phyloP scores from a whole-genome alignment of 2,329 filamentous ascomycete genomes.

The Orbilia oligospora region DNA sequence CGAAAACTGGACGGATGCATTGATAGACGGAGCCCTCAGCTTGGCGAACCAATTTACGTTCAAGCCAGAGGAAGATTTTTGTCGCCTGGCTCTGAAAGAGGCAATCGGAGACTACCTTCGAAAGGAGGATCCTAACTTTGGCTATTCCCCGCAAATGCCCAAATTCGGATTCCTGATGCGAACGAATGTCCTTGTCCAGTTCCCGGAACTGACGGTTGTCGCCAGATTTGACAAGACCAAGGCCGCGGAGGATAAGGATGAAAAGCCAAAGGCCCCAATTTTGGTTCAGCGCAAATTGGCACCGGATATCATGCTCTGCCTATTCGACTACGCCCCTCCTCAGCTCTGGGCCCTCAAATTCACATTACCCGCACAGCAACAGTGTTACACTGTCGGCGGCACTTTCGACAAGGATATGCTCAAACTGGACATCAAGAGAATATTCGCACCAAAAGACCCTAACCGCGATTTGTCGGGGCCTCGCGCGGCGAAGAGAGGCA shows the following conservation, averaged over 20 bases:
- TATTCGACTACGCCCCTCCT: slow-evolving; percentile 12
- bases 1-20: slow-evolving; percentile 67
- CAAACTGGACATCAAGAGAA: slow-evolving; percentile 7
- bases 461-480: slow-evolving; percentile 6
- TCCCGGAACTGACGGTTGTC: slow-evolving; percentile 3
- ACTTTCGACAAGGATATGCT: neutral
- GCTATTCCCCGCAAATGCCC: slow-evolving; percentile 6
- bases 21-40: slow-evolving; percentile 69
- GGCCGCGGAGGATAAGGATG: neutral
- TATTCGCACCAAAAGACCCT: slow-evolving; percentile 12
- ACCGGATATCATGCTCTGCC: slow-evolving; percentile 12
- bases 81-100: neutral
- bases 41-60: slow-evolving; percentile 67
- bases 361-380: slow-evolving; percentile 21
- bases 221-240: slow-evolving; percentile 1
- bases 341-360: slow-evolving; percentile 11
- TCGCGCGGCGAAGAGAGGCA: slow-evolving; percentile 1
- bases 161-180: slow-evolving; percentile 8
- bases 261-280: slow-evolving; percentile 13
- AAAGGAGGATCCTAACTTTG: neutral
- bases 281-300: slow-evolving; percentile 5
- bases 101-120: neutral
- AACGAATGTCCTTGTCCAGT: slow-evolving; percentile 8
- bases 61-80: neutral
- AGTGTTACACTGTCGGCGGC: neutral